These are phyloP conservation scores for Pholiota adiposa DNA, from an alignment of 1,284 basidiomycete species.

Conservation along the genomic window DNA sequence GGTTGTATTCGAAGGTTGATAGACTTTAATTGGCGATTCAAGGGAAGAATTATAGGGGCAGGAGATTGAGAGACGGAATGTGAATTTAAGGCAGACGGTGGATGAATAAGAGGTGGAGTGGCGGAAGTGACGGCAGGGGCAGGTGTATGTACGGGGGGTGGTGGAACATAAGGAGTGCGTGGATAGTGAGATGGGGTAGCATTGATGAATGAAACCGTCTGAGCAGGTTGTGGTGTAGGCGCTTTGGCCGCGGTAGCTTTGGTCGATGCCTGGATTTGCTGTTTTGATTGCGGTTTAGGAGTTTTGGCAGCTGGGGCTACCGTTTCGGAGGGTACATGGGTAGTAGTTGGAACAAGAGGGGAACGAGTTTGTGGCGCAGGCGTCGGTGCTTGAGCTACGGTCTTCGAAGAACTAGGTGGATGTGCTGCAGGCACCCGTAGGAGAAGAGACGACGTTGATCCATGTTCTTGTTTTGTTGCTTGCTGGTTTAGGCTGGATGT, in stretches of 20 bases:
- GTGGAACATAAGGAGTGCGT: slow-evolving; percentile 47
- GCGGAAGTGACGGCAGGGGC: slow-evolving; percentile 15
- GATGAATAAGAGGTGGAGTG: slow-evolving; percentile 29
- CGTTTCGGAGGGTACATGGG: slow-evolving; percentile 7
- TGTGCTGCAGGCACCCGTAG: slow-evolving; percentile 40
- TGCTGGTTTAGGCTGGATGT: slow-evolving; percentile 24
- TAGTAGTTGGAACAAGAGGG: slow-evolving; percentile 19
- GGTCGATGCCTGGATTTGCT: slow-evolving; percentile 28
- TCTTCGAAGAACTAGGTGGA: slow-evolving; percentile 26
- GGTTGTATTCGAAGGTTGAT: slow-evolving; percentile 60
- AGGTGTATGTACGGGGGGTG: slow-evolving; percentile 26
- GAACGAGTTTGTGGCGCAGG: slow-evolving; percentile 18
- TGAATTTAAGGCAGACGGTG: slow-evolving; percentile 25
- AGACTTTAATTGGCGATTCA: slow-evolving; percentile 50
- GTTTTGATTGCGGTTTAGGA: slow-evolving; percentile 13
- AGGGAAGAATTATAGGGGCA: slow-evolving; percentile 38
- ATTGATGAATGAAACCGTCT: slow-evolving; percentile 34
- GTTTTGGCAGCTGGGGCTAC: slow-evolving; percentile 13
- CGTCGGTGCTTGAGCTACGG: slow-evolving; percentile 21
- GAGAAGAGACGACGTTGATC: slow-evolving; percentile 28
- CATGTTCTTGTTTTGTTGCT: slow-evolving; percentile 26
- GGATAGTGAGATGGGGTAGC: slow-evolving; percentile 47
- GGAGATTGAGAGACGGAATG: slow-evolving; percentile 44
- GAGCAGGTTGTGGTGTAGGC: slow-evolving; percentile 27
- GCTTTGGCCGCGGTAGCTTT: slow-evolving; percentile 7